Evolutionary conservation across 306 rosid genomes (phyloP), one percentile per base, ranked within the genome.

Genomic region (Rosa multiflora): DNA sequence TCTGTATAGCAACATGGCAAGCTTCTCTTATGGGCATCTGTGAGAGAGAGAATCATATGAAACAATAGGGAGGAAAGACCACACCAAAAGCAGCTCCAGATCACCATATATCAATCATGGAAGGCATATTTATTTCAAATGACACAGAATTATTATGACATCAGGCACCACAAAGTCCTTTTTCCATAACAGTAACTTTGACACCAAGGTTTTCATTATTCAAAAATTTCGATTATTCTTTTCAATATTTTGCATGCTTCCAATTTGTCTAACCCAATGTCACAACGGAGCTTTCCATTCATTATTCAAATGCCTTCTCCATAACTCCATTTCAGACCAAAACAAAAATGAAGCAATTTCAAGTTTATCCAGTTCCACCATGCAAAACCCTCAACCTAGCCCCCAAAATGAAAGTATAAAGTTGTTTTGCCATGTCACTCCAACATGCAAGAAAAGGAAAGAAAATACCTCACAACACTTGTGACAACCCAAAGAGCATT

Each of bases 11-110:
- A 82, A 91, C 98, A 80, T 94, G 98, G 70, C 97, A 94, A 70
- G 98, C 98, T 87, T 94, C 98, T 86, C 89, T 90, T 78, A 92
- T 94, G 59, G 98, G 98, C 98, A 94, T 88, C 98, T 94, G 86
- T 78, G 40, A 46, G 39, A 79, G 61, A 76, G 73, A 43, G 78
- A 78, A 40, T 23, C 13, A 81, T 67, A 51, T 61, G 67, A 67
- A 51, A 73, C 53, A 66, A 49, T 35, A 72, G 59, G 68, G 49
- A 53, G 56, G 74, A 58, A 48, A 43, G 44, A 9, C 55, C 42
- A 20, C 18, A 47, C 58, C 66, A 84, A 42, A 9, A 10, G 17
- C 26, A 55, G 26, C 61, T 7, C 21, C 10, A 55, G 26, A 8
- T 3, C 26, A 20, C 59, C 59, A n/a, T n/a, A 21, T n/a, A 58